Base-by-base conservation (phyloP, 2,329 filamentous ascomycete species). In the Leptographium lundbergii region DNA sequence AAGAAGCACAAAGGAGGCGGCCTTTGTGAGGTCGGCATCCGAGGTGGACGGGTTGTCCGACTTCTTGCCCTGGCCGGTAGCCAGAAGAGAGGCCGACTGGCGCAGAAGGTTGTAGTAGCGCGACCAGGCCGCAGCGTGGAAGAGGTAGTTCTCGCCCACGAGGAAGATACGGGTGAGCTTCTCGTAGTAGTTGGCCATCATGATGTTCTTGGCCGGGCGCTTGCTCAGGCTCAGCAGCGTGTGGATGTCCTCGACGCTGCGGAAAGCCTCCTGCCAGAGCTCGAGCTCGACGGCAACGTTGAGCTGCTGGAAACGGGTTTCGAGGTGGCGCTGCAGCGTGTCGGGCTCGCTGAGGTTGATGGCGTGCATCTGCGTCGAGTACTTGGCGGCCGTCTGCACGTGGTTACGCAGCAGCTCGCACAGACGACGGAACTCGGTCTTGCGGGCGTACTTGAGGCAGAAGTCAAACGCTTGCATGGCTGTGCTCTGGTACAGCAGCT, bases 111-210 rank as follows among this genome's bases (percentile, higher is more conserved):
- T 95, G 81, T 96, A 97, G 79, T 96, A 97, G 68, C 92, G 84
- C 67, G 91, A 95, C 90, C 91, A 99, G 63, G 94, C 91, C 58
- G 94, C 94, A 66, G 94, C 94, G 71, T 99, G 94, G 85, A 99
- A 99, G 53, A 99, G 85, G 73, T 97, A 97, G 80, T 99, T 99
- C 77, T 97, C 94, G 73, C 92, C 95, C 65, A 97, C 94, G 63
- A 99, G 84, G 81, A 99, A 99, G 73, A 99, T 99, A 64, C 91
- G 86, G 48, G 94, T 96, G 60, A 99, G 85, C 78, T 97, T 97
- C 81, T 99, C 94, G 75, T 97, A 99, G 81, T 99, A 99, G 79
- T 97, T 99, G 76, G 94, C 94, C 94, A 99, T 99, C 94, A 99
- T 97, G 71, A 96, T 81, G 72, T 96, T 96, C 86, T 97, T 97